phyloP scores from a whole-genome alignment of 805 yeast species.

The Ogataea angusta region DNA sequence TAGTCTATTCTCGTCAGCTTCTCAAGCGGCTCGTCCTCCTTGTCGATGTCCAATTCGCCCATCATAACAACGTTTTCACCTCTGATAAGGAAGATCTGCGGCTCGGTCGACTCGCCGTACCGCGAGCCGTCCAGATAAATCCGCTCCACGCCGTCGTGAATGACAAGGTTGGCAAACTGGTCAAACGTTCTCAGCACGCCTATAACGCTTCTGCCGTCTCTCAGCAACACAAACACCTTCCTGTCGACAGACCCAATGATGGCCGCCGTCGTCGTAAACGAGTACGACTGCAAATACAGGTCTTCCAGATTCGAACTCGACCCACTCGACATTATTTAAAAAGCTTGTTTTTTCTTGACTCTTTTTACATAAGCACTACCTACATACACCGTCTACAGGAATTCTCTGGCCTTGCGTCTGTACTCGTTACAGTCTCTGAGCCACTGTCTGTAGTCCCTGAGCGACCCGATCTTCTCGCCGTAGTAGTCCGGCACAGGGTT shows the following conservation, averaged over 20 bases:
- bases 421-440: conserved; percentile 91
- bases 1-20: conserved; percentile 56
- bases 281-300: conserved; percentile 71
- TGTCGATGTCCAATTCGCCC: conserved; percentile 90
- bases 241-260: conserved; percentile 82
- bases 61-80: conserved; percentile 94
- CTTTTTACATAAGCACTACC: conserved; percentile 15
- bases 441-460: conserved; percentile 91
- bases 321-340: conserved; percentile 15
- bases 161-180: conserved; percentile 87
- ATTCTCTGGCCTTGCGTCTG: conserved; percentile 75
- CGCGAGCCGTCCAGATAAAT: conserved; percentile 53
- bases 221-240: conserved; percentile 72
- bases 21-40: conserved; percentile 68
- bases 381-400: conserved; percentile 38
- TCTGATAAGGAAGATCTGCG: conserved; percentile 81
- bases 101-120: conserved; percentile 62
- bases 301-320: conserved; percentile 36
- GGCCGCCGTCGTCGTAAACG: conserved; percentile 89
- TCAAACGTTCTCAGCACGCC: conserved; percentile 94
- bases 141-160: conserved; percentile 89
- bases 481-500: conserved; percentile 99
- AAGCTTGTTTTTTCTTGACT: conserved; percentile 4
- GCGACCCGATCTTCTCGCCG: conserved; percentile 89
- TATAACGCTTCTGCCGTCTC: conserved; percentile 85